Conservation (phyloP, 805 yeast genomes). For the Nakazawaea ambrosiae region DNA sequence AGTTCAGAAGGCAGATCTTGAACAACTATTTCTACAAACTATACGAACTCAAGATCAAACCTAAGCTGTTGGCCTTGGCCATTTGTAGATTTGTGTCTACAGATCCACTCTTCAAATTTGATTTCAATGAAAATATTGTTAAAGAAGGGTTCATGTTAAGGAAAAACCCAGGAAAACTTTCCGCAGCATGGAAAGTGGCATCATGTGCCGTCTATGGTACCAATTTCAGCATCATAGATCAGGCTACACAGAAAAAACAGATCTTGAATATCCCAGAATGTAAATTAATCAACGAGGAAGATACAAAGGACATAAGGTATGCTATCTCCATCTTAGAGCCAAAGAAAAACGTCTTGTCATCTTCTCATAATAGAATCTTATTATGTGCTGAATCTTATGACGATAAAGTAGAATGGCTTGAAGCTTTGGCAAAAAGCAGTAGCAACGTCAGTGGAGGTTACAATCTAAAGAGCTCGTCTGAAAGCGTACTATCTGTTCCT, state of each 20-base stretch:
- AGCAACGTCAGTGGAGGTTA: not conserved
- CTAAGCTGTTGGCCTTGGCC: slow-evolving; percentile 40
- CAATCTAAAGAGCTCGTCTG: slow-evolving; percentile 2
- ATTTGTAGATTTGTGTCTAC: slow-evolving; percentile 63
- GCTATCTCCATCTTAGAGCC: slow-evolving; percentile 51
- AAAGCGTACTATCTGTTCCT: slow-evolving; percentile 1
- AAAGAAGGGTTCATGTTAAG: slow-evolving; percentile 13
- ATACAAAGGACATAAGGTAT: slow-evolving; percentile 42
- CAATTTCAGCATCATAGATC: slow-evolving; percentile 3
- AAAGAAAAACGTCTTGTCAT: slow-evolving; percentile 25
- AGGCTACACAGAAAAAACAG: slow-evolving; percentile 20
- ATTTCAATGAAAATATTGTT: slow-evolving; percentile 11
- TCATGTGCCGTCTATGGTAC: slow-evolving; percentile 5
- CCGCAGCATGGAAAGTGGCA: slow-evolving; percentile 11
- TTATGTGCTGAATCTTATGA: slow-evolving; percentile 75
- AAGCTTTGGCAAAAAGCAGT: slow-evolving; percentile 16
- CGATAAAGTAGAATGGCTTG: slow-evolving; percentile 73
- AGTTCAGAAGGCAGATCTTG: slow-evolving; percentile 45
- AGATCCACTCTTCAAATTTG: slow-evolving; percentile 38
- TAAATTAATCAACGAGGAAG: slow-evolving; percentile 16
- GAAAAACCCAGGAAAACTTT: slow-evolving; percentile 8
- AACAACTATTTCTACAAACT: slow-evolving; percentile 55
- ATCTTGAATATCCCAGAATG: slow-evolving; percentile 45
- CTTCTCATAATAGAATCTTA: slow-evolving; percentile 25
- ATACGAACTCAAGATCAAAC: slow-evolving; percentile 50